A percentile compares a stretch with the other conserved stretches of the same genome.
Conservation (phyloP, 2,329 filamentous ascomycete genomes). For the Uncinocarpus reesii region DNA sequence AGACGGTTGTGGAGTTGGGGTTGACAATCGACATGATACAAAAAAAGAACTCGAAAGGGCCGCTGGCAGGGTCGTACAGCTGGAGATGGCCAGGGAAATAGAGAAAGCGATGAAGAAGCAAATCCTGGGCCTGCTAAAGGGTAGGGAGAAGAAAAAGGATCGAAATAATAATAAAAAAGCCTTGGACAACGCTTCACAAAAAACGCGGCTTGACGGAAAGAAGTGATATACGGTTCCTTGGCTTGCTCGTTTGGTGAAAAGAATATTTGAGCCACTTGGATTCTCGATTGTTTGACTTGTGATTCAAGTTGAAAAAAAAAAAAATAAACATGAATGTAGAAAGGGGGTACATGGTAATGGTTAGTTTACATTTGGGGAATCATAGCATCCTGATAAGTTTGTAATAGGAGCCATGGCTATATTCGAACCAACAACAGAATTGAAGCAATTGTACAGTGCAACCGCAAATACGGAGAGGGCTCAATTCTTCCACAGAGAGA, state of each 20-base stretch:
- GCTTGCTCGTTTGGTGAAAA: too few relatives aligned
- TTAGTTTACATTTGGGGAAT: constrained; percentile 1
- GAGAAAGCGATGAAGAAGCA: too few relatives aligned
- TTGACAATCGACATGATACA: too few relatives aligned
- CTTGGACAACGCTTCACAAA: neutral
- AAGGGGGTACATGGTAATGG: too few relatives aligned
- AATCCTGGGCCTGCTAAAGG: too few relatives aligned
- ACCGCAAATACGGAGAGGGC: neutral
- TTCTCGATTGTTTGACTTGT: too few relatives aligned
- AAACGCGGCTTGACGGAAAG: neutral
- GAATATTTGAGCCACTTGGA: too few relatives aligned
- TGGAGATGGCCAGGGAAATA: neutral
- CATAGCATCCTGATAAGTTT: neutral
- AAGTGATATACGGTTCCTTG: neutral
- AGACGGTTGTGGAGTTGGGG: too few relatives aligned
- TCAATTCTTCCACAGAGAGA: neutral
- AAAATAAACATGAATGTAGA: too few relatives aligned
- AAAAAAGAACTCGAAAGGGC: neutral
- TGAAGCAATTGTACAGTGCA: neutral
- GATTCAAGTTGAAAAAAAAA: too few relatives aligned
- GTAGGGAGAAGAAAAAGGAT: neutral
- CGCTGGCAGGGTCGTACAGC: neutral
- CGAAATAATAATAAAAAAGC: neutral
- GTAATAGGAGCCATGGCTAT: neutral
- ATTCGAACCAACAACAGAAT: neutral